Conservation (phyloP, 495 filamentous ascomycete species). For the Aspergillus cristatus region DNA sequence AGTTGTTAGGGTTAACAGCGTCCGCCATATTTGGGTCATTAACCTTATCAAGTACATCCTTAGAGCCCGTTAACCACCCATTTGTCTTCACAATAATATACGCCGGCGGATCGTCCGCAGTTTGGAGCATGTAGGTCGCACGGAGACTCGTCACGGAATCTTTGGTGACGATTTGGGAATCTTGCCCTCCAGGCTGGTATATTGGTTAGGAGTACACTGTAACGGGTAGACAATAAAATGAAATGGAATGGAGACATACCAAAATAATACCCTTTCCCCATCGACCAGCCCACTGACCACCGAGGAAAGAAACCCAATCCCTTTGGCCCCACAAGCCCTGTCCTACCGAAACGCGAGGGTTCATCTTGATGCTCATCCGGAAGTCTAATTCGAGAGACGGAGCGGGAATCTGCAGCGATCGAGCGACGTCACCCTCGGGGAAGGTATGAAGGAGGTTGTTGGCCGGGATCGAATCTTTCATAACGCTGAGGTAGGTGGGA, state of each 20-base stretch:
- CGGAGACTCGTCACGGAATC: constrained; percentile 45
- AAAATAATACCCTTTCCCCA: constrained; percentile 52
- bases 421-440: constrained; percentile 44
- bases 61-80: constrained; percentile 49
- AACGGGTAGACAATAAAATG: too few species aligned
- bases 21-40: constrained; percentile 40
- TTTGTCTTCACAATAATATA: constrained; percentile 49
- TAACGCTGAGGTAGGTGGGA: constrained; percentile 46
- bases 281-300: constrained; percentile 51
- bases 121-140: constrained; percentile 48
- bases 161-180: constrained; percentile 48
- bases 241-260: constrained; percentile 33
- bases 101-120: constrained; percentile 49
- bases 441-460: constrained; percentile 49
- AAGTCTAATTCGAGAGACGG: constrained; percentile 52
- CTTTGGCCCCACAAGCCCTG: constrained; percentile 46
- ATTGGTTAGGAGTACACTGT: too few species aligned
- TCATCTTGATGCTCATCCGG: constrained; percentile 53
- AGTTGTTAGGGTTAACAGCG: constrained; percentile 46
- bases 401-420: constrained; percentile 44
- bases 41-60: constrained; percentile 49
- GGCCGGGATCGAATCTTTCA: constrained; percentile 50
- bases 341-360: constrained; percentile 45
- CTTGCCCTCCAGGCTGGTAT: constrained; percentile 52
- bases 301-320: constrained; percentile 49